Evolutionary conservation across 176 grass and related monocot genomes (phyloP), one percentile per base, ranked within the genome.

Genomic region (Metroxylon sagu): DNA sequence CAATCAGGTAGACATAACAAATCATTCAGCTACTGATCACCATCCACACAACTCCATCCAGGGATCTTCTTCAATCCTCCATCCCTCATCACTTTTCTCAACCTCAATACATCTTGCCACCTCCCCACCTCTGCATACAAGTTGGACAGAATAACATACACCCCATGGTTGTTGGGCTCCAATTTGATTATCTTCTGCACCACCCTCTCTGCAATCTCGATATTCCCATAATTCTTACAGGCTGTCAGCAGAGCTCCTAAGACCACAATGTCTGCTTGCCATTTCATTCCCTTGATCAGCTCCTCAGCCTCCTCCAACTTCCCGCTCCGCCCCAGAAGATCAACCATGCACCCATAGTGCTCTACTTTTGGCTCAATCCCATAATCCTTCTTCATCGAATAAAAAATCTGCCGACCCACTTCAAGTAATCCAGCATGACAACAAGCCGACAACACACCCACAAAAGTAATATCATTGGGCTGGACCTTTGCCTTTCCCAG

Each of bases 271-370:
- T 85, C 80, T 0, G 77, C 59, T 16, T 54, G 16, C 4, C 64
- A 64, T 3, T 49, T 54, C 82, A 82, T 89, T 16, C 78, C 55
- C 6, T 73, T 49, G 17, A 85, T 82, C 64, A 79, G 68, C 17
- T 77, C 66, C 71, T 89, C 81, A 0, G 86, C 78, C 14, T 89
- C 78, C 0, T 5, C 26, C 2, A 89, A 18, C 1, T 73, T 70
- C 23, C 82, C 82, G 0, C 67, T 67, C 19, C 69, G 57, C 14
- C 78, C 82, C 0, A 85, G 79, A 52, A 85, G 68, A 59, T 89
- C 56, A 14, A 85, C 86, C 77, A 89, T 67, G 52, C 86, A 89
- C 0, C 77, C 74, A 14, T 82, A 85, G 29, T 89, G 78, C 62
- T 72, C 73, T 50, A 89, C 52, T n/a, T 50, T 59, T 2, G 78